phyloP scores from a whole-genome alignment of 1,139 yeast genomes.

The Suhomyces coccinellae region DNA sequence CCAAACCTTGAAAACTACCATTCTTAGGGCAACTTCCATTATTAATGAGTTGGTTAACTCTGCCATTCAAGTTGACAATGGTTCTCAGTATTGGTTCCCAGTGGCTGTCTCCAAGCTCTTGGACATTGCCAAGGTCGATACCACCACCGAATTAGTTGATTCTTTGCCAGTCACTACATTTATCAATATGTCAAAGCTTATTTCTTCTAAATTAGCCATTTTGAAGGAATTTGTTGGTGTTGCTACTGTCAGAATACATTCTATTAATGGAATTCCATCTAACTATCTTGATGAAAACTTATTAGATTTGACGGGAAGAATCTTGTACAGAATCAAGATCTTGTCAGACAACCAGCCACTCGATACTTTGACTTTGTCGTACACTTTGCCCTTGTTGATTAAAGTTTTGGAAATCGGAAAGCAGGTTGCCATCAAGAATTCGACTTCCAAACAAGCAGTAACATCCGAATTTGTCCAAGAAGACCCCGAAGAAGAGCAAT shows the following conservation, averaged over 20 bases:
- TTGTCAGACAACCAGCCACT: conserved; percentile 72
- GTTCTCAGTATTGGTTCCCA: conserved; percentile 73
- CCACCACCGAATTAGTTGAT: conserved; percentile 44
- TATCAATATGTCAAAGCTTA: conserved; percentile 42
- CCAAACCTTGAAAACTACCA: conserved; percentile 32
- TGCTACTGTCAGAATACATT: conserved; percentile 59
- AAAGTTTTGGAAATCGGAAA: conserved; percentile 64
- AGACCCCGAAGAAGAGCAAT: conserved; percentile 86
- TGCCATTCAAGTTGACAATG: conserved; percentile 62
- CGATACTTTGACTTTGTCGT: conserved; percentile 67
- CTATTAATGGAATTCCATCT: conserved; percentile 40
- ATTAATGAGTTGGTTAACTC: conserved; percentile 53
- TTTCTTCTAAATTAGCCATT: conserved; percentile 51
- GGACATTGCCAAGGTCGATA: conserved; percentile 35
- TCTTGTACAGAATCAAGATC: conserved; percentile 74
- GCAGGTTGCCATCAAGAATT: conserved; percentile 49
- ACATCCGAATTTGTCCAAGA: conserved; percentile 71
- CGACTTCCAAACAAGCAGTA: conserved; percentile 47
- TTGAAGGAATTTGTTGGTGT: conserved; percentile 61
- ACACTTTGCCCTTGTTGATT: conserved; percentile 70
- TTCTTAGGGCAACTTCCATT: conserved; percentile 53
- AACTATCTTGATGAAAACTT: conserved; percentile 53
- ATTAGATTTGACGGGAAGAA: conserved; percentile 56
- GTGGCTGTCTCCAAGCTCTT: conserved; percentile 52
- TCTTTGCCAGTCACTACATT: conserved; percentile 37